Percentiles rank a stretch among this genome's conserved stretches.
Evolutionary conservation across 306 rosid genomes (phyloP).

Genomic region (Fagus crenata): DNA sequence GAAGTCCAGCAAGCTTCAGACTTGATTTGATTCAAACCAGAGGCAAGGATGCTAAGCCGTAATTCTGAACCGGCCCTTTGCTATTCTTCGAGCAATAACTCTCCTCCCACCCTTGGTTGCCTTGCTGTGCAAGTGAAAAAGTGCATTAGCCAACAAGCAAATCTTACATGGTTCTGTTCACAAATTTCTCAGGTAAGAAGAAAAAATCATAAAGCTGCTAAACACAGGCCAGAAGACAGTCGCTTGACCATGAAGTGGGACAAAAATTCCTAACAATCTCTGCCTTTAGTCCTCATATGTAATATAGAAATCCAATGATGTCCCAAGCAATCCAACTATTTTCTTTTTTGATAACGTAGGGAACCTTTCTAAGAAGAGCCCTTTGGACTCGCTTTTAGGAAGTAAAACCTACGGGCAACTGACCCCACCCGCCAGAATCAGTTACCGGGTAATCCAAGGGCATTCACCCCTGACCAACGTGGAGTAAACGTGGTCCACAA

Average conservation of each 20-base stretch:
- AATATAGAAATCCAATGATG: neutral
- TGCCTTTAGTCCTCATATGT: neutral
- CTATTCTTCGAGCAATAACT: slow-evolving; percentile 90
- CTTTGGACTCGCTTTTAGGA: no score
- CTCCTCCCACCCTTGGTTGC: slow-evolving; percentile 91
- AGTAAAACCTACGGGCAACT: no score
- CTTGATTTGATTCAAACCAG: slow-evolving; percentile 23
- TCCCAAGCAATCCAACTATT: neutral
- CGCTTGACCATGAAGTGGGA: neutral
- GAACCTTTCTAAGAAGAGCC: no score
- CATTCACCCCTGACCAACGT: neutral
- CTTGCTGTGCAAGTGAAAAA: slow-evolving; percentile 61
- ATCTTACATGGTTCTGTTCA: neutral
- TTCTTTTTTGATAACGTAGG: no score
- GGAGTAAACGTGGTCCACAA: neutral
- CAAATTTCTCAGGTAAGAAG: neutral
- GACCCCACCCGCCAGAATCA: no score
- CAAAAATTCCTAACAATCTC: neutral
- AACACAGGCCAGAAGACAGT: neutral
- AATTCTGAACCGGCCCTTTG: slow-evolving; percentile 80
- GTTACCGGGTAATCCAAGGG: no score
- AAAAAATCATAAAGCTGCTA: slow-evolving; percentile 7
- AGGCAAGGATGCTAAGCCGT: slow-evolving; percentile 63
- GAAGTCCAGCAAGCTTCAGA: slow-evolving; percentile 24
- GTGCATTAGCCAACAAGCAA: slow-evolving; percentile 11